These are phyloP conservation scores for Fomitopsis pinicola DNA, from an alignment of 1,284 basidiomycete species.

Conservation along the genomic window DNA sequence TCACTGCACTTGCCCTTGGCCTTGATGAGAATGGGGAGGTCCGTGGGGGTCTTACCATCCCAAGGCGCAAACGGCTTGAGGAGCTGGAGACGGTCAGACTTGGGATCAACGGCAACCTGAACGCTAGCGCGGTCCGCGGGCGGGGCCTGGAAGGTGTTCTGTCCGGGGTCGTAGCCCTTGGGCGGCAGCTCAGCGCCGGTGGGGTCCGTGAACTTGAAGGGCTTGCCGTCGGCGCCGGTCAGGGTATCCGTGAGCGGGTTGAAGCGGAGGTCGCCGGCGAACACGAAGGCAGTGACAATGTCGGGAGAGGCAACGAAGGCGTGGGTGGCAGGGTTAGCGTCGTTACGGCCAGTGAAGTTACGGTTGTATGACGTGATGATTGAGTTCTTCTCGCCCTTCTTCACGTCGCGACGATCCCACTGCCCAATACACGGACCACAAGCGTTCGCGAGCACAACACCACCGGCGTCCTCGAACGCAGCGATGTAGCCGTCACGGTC, in stretches of 20 bases:
- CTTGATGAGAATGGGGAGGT: slow-evolving; percentile 96
- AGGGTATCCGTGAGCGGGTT: slow-evolving; percentile 95
- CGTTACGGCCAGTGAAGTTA: slow-evolving; percentile 99
- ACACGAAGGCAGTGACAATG: slow-evolving; percentile 96
- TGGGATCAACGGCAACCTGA: slow-evolving; percentile 84
- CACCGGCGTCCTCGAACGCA: slow-evolving; percentile 84
- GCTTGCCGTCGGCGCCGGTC: slow-evolving; percentile 89
- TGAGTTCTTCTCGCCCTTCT: slow-evolving; percentile 96
- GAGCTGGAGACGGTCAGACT: slow-evolving; percentile 93
- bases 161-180: slow-evolving; percentile 92
- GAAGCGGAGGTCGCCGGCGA: slow-evolving; percentile 92
- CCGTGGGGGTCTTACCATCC: slow-evolving; percentile 89
- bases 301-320: slow-evolving; percentile 99
- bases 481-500: slow-evolving; percentile 93
- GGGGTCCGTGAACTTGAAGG: slow-evolving; percentile 95
- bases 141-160: slow-evolving; percentile 97
- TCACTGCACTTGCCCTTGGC: slow-evolving; percentile 97
- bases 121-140: slow-evolving; percentile 84
- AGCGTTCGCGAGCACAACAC: slow-evolving; percentile 95
- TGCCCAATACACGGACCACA: slow-evolving; percentile 99
- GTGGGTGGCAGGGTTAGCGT: slow-evolving; percentile 98
- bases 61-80: slow-evolving; percentile 89
- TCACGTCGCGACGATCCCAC: slow-evolving; percentile 96
- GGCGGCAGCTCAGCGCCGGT: slow-evolving; percentile 91
- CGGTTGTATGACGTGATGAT: slow-evolving; percentile 99